phyloP scores from a whole-genome alignment of 495 filamentous ascomycete species.

The Penicillium ucsense region DNA sequence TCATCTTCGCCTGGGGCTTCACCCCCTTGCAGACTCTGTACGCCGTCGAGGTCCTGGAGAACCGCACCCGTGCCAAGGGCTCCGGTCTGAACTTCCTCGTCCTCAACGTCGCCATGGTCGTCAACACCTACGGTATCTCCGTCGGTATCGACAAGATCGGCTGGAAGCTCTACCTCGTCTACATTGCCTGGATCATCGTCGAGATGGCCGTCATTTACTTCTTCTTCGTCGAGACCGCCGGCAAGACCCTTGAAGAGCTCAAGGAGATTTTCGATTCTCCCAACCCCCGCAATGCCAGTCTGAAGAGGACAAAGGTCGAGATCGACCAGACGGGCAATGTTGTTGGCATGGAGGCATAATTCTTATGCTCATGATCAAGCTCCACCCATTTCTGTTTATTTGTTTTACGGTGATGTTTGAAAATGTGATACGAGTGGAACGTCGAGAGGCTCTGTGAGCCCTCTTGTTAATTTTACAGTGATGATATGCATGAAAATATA shows the following conservation, averaged over 20 bases:
- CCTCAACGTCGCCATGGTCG: constrained; percentile 34
- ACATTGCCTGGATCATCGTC: constrained; percentile 47
- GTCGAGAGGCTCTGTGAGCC: too few relatives aligned
- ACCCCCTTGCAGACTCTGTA: constrained; percentile 60
- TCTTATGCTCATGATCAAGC: too few relatives aligned
- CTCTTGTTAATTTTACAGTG: too few relatives aligned
- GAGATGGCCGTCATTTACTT: constrained; percentile 49
- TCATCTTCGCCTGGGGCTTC: constrained; percentile 51
- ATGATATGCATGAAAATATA: too few relatives aligned
- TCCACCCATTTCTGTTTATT: too few relatives aligned
- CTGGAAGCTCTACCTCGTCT: constrained; percentile 60
- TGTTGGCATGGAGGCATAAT: not conserved
- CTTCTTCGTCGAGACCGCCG: constrained; percentile 56
- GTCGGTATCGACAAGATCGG: constrained; percentile 52
- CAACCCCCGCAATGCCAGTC: constrained; percentile 44
- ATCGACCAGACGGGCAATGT: not conserved
- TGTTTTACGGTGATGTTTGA: too few relatives aligned
- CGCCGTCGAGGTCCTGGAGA: constrained; percentile 52
- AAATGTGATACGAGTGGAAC: too few relatives aligned
- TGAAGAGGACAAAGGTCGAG: constrained; percentile 1
- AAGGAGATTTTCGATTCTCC: constrained; percentile 51
- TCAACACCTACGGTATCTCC: constrained; percentile 47
- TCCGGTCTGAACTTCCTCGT: constrained; percentile 46
- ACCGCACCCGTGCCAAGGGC: constrained; percentile 53
- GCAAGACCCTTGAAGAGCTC: constrained; percentile 57